Evolutionary conservation across 805 yeast species (phyloP).

Genomic region (Starmerella apicola): DNA sequence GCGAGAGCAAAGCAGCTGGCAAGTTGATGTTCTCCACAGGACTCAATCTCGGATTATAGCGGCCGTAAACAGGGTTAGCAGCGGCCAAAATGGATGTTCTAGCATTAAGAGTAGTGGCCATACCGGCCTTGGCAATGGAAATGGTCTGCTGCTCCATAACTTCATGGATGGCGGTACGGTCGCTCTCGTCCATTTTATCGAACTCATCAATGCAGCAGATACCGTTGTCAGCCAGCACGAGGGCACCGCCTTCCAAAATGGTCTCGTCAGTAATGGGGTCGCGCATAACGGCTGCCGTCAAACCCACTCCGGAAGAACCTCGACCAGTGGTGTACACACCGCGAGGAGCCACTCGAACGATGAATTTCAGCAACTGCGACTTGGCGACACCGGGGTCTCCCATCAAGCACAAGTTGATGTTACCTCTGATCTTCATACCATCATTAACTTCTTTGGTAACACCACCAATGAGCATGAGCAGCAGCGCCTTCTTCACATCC

Average conservation of each 20-base stretch:
- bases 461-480: conserved; percentile 82
- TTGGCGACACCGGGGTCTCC: conserved; percentile 99
- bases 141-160: conserved; percentile 99
- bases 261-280: conserved; percentile 99
- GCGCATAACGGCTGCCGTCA: conserved; percentile 97
- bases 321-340: conserved; percentile 97
- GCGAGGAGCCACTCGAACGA: conserved; percentile 86
- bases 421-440: conserved; percentile 96
- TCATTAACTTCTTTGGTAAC: conserved; percentile 90
- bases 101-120: conserved; percentile 89
- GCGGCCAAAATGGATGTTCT: conserved; percentile 93
- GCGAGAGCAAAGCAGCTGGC: conserved; percentile 90
- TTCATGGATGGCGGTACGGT: conserved; percentile 95
- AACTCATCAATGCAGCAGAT: conserved; percentile 98
- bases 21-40: conserved; percentile 92
- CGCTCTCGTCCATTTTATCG: conserved; percentile 96
- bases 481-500: conserved; percentile 83
- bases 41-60: conserved; percentile 79
- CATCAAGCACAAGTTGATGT: conserved; percentile 88
- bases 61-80: conserved; percentile 94
- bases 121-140: conserved; percentile 94
- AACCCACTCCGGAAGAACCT: conserved; percentile 97
- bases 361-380: conserved; percentile 85
- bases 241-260: conserved; percentile 96
- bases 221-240: conserved; percentile 93